Conservation (phyloP, 306 rosid genomes). For the Glycine latifolia region DNA sequence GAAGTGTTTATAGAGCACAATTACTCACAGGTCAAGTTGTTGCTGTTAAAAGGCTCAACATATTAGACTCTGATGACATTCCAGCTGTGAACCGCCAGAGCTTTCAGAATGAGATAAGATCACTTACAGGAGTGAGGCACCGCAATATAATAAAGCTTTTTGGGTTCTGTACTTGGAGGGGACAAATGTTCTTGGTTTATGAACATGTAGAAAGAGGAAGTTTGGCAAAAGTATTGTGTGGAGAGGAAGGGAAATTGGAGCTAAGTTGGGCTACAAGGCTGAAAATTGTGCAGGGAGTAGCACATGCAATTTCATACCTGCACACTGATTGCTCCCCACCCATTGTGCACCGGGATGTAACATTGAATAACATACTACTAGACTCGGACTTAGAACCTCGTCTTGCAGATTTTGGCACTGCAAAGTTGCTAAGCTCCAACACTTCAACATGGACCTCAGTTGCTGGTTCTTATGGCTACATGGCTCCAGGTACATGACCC, state of each 20-base stretch:
- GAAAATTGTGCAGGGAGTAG: conserved; percentile 65
- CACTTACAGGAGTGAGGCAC: conserved; percentile 71
- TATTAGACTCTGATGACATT: conserved; percentile 55
- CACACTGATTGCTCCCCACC: conserved; percentile 68
- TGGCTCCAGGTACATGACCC: conserved; percentile 75
- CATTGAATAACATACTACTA: conserved; percentile 64
- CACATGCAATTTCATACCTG: conserved; percentile 71
- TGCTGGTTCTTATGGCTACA: conserved; percentile 84
- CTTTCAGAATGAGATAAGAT: conserved; percentile 65
- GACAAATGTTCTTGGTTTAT: conserved; percentile 67
- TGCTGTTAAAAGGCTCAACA: conserved; percentile 67
- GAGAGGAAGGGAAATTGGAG: conserved; percentile 49
- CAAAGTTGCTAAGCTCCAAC: conserved; percentile 60
- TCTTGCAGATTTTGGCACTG: conserved; percentile 76
- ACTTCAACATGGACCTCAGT: conserved; percentile 64
- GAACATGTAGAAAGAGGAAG: conserved; percentile 68
- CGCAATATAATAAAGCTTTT: conserved; percentile 71
- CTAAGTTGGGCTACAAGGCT: conserved; percentile 66
- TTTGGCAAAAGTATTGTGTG: conserved; percentile 60
- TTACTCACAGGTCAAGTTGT: conserved; percentile 55
- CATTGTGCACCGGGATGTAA: conserved; percentile 70
- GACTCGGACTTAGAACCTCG: conserved; percentile 66
- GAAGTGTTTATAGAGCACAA: conserved; percentile 68
- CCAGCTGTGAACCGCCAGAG: conserved; percentile 56
- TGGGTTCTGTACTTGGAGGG: conserved; percentile 64